phyloP scores from a whole-genome alignment of 2,329 filamentous ascomycete species.

The Fusarium sp. region DNA sequence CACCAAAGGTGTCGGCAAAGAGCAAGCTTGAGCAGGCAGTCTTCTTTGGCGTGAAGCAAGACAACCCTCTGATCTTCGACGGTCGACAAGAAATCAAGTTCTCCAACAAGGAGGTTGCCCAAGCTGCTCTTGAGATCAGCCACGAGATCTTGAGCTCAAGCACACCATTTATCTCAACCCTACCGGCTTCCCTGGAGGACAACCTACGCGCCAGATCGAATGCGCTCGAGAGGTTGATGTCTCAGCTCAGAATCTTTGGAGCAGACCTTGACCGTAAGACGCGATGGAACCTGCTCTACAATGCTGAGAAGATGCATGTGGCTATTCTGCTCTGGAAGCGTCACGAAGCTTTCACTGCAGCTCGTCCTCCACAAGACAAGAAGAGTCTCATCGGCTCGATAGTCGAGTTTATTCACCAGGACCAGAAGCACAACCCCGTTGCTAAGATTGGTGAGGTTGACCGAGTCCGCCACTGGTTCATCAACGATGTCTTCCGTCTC shows the following conservation, averaged over 20 bases:
- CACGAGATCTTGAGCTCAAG: constrained; percentile 83
- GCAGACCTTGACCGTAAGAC: constrained; percentile 74
- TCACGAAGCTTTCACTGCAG: constrained; percentile 77
- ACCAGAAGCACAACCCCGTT: constrained; percentile 77
- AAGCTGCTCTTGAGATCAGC: constrained; percentile 83
- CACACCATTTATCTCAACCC: constrained; percentile 77
- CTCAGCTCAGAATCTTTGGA: constrained; percentile 75
- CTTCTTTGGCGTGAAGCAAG: constrained; percentile 85
- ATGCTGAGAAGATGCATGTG: constrained; percentile 90
- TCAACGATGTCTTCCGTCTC: constrained; percentile 78
- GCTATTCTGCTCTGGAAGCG: constrained; percentile 83
- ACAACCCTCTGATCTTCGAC: constrained; percentile 90
- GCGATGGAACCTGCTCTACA: constrained; percentile 85
- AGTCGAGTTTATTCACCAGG: constrained; percentile 80
- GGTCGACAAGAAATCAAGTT: constrained; percentile 76
- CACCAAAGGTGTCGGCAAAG: constrained; percentile 79
- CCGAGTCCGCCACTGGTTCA: constrained; percentile 86
- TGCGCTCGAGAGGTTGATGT: constrained; percentile 80
- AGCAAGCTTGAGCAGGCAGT: constrained; percentile 94
- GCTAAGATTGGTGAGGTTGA: constrained; percentile 78
- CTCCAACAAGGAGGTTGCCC: constrained; percentile 75
- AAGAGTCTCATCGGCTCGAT: constrained; percentile 80
- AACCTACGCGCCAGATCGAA: constrained; percentile 80
- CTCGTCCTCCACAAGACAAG: constrained; percentile 69
- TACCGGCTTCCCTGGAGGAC: constrained; percentile 81